A percentile compares a stretch with the other conserved stretches of the same genome.
Evolutionary conservation across 352 stramenopile species (phyloP).

Genomic region (Phytophthora cactorum): DNA sequence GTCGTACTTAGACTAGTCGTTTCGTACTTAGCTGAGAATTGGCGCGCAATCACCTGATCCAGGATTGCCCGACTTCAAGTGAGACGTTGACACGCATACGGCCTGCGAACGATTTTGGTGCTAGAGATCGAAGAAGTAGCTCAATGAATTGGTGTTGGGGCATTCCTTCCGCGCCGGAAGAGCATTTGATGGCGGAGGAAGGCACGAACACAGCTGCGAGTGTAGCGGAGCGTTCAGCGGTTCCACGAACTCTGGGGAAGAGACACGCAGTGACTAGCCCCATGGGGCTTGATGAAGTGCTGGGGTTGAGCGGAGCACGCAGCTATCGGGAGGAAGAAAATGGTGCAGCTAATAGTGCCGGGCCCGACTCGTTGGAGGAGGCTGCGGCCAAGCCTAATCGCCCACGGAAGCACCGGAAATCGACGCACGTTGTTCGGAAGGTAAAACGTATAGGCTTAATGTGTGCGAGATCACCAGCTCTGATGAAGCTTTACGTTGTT

Average conservation of each 20-base stretch:
- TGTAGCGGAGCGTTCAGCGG: background rate
- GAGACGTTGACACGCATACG: background rate
- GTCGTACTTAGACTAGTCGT: conserved; percentile 8
- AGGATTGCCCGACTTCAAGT: conserved; percentile 28
- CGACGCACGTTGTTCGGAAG: conserved; percentile 29
- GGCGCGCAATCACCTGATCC: conserved; percentile 19
- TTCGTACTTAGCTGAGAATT: conserved; percentile 16
- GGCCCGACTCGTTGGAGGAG: conserved; percentile 1
- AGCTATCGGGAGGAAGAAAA: background rate
- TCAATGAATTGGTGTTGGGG: conserved; percentile 23
- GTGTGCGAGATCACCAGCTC: background rate
- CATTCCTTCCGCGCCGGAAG: background rate
- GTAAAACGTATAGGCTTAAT: background rate
- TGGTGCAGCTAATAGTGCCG: background rate
- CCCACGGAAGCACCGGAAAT: conserved; percentile 34
- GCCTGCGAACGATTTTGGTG: background rate
- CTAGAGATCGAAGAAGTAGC: background rate
- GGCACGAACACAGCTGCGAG: background rate
- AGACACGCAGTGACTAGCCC: conserved; percentile 17
- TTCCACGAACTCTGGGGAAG: conserved; percentile 15
- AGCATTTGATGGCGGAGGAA: background rate
- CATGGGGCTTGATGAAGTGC: conserved; percentile 14
- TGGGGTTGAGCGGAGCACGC: conserved; percentile 1
- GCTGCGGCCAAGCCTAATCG: background rate
- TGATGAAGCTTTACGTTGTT: background rate